Base-by-base conservation (phyloP, 768 basidiomycete genomes). In the Pilatotrama ljubarskyi region DNA sequence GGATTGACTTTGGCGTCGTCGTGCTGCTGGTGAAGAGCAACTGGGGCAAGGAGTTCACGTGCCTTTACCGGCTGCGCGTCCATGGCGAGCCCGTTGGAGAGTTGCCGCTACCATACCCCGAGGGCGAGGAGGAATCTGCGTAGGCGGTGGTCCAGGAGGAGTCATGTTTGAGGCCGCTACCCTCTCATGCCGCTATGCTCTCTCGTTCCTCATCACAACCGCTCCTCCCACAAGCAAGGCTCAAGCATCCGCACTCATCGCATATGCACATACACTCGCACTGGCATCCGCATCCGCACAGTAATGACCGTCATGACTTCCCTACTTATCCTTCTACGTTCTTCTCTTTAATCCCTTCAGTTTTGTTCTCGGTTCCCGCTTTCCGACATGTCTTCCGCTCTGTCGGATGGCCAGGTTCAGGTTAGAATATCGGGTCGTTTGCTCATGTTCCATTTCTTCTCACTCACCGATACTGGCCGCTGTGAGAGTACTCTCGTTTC, bases 1-100 rank as follows among this genome's bases (percentile, higher is more conserved):
- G 81, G 8, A 76, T 97, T 41, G 93, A 95, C 71, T 89, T 96
- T 67, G 91, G 91, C 1, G 77, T 96, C 52, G 90, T 98, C 25
- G 85, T 88, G 60, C 78, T 97, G 69, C 77, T 84, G 63, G 78
- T 98, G 66, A 80, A 85, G 74, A 89, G 78, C 69, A 98, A 98
- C 70, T 98, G 94, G 88, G 96, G 95, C 41, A 78, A 80, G 73
- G 78, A 88, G 58, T 92, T 82, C 70, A 97, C 95, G 0, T 98
- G 96, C 73, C 73, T 98, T 38, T 98, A 94, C 73, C 85, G 91
- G 43, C 77, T 93, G 75, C 82, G 91, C 42, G 89, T 91, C 29
- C 91, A 93, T 67, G 91, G 91, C 15, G 76, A 82, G 64, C 77
- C 71, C 55, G 67, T 85, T 51, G 80, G 73, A 11, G 80, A 76